These are phyloP conservation scores for Tolypocladium tropicale DNA, from an alignment of 2,329 filamentous ascomycete species.

Conservation along the genomic window DNA sequence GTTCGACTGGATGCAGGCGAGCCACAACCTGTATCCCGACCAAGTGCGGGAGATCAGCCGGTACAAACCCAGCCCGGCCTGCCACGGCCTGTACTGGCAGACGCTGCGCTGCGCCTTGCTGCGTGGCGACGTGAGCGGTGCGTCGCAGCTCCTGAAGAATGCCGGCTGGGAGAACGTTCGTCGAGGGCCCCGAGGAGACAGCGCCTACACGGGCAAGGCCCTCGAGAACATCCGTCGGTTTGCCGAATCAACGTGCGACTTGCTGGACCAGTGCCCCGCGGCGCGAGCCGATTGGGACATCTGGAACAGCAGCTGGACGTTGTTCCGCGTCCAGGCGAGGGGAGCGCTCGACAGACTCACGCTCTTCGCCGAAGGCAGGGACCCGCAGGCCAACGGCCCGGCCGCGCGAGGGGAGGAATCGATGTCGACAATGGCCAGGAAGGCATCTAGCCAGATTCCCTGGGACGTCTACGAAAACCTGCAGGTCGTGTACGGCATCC, in stretches of 20 bases:
- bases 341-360: constrained; percentile 61
- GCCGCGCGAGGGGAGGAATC: constrained; percentile 35
- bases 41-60: constrained; percentile 56
- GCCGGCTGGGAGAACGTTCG: constrained; percentile 72
- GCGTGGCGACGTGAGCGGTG: constrained; percentile 61
- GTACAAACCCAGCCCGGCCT: constrained; percentile 61
- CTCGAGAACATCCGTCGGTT: constrained; percentile 71
- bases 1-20: constrained; percentile 69
- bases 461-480: constrained; percentile 86
- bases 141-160: constrained; percentile 56
- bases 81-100: constrained; percentile 76
- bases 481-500: constrained; percentile 67
- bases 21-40: constrained; percentile 62
- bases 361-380: constrained; percentile 67
- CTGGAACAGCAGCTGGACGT: constrained; percentile 67
- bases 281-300: constrained; percentile 70
- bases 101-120: constrained; percentile 64
- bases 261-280: constrained; percentile 66
- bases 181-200: constrained; percentile 52
- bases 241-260: constrained; percentile 54
- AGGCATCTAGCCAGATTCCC: constrained; percentile 77
- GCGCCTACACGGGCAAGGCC: constrained; percentile 63
- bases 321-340: constrained; percentile 69
- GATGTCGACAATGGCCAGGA: constrained; percentile 57
- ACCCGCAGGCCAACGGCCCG: constrained; percentile 28